Conservation (phyloP, 108 stramenopile genomes). For the Nannochloropsis oceanica region DNA sequence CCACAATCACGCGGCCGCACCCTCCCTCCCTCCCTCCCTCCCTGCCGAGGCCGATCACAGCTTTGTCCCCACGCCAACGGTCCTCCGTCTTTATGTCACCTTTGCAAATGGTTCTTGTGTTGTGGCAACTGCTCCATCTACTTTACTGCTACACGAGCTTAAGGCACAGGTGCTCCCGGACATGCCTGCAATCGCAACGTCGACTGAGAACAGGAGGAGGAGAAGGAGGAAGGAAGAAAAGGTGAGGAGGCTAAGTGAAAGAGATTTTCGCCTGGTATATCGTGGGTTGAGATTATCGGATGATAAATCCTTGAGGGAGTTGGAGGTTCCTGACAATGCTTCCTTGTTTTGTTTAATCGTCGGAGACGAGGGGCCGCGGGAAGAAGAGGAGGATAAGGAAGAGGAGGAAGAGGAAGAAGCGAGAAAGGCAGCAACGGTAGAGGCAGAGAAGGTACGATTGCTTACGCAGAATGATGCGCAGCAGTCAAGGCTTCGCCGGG, state of each 20-base stretch:
- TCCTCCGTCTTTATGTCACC: background rate
- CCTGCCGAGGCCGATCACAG: background rate
- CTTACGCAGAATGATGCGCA: background rate
- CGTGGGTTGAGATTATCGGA: background rate
- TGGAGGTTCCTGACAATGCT: background rate
- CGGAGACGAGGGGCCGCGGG: background rate
- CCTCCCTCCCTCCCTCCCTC: background rate
- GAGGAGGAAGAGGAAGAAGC: background rate
- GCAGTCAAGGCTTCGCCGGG: background rate
- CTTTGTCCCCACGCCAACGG: background rate
- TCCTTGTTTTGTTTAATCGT: background rate
- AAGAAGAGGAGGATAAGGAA: background rate
- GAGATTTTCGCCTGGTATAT: background rate
- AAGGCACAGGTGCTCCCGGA: background rate
- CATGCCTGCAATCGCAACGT: background rate
- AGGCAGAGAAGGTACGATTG: background rate
- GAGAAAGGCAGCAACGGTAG: background rate
- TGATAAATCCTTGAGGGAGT: background rate
- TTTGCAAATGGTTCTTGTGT: background rate
- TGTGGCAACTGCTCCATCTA: background rate
- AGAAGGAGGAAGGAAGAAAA: background rate
- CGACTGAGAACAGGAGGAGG: background rate
- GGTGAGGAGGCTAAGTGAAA: background rate
- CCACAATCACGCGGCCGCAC: background rate
- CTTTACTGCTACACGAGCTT: background rate